Base-by-base conservation (phyloP, 2,329 filamentous ascomycete species). In the Neurospora sp. region DNA sequence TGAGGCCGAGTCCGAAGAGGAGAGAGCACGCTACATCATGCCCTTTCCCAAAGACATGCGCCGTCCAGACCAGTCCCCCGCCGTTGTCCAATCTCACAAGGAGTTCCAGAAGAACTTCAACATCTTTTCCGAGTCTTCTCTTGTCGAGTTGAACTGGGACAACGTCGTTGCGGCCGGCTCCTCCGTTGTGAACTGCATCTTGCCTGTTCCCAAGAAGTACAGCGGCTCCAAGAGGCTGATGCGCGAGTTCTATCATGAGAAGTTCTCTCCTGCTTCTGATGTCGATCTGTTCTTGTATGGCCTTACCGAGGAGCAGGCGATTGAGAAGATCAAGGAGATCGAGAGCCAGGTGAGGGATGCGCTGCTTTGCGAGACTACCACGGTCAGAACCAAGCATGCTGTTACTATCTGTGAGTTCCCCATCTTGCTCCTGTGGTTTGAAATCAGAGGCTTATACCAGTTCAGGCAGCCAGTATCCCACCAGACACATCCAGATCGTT, bases 201-300 rank as follows among this genome's bases (percentile, higher is more conserved):
- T 96, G 15, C 91, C 92, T 0, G 87, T 93, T 6, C 90, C 90
- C 6, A 80, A 86, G 2, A 80, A 88, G 72, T 88, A 89, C 78
- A 85, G 83, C 67, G 80, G 81, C 39, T 90, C 88, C 66, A 92
- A 92, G 81, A 84, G 86, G 68, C 83, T 83, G 71, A 80, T 90
- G 74, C 82, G 90, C 77, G 82, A 90, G 80, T 96, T 93, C 78
- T 97, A 95, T 74, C 93, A 96, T 76, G 88, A 94, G 76, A 88
- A 89, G 72, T 87, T 95, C 73, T 91, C 91, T 11, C 93, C 93
- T 0, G 92, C 93, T 1, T 95, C 92, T 4, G 93, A 97, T 78
- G 91, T 97, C 10, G 93, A 96, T 78, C 84, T 97, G 2, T 97
- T 97, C 77, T 81, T 97, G 38, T 95, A 96, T 75, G 93, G 90